A percentile compares a stretch with the other conserved stretches of the same genome.
These are phyloP conservation scores for Rhizopogon salebrosus DNA, from an alignment of 768 basidiomycete species.

Conservation along the genomic window DNA sequence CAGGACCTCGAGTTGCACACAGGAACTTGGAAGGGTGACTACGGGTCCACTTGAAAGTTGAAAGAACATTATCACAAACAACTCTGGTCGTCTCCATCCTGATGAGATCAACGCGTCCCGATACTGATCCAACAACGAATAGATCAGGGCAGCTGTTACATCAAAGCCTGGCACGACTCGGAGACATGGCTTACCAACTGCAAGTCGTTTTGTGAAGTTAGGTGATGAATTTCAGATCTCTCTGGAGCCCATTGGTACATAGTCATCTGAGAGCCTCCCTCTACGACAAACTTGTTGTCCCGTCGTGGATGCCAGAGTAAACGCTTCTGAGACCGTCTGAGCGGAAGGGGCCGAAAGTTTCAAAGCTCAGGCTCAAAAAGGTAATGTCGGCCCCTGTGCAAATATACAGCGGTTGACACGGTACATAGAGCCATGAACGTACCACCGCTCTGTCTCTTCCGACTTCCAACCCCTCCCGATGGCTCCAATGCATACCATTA, in stretches of 20 bases:
- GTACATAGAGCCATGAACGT: no score
- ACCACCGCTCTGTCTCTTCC: no score
- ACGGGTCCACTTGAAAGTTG: conserved; percentile 54
- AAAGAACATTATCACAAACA: conserved; percentile 47
- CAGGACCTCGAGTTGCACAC: conserved; percentile 65
- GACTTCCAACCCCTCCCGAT: no score
- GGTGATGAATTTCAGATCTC: conserved; percentile 65
- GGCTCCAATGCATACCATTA: no score
- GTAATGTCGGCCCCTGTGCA: no score
- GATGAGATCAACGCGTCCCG: conserved; percentile 70
- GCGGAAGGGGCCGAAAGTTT: conserved; percentile 21
- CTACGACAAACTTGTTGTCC: conserved; percentile 71
- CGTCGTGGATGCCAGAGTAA: conserved; percentile 76
- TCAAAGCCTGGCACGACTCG: no score
- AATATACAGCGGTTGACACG: no score
- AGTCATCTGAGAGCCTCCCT: conserved; percentile 69
- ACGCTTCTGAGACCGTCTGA: conserved; percentile 42
- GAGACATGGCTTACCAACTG: conserved; percentile 44
- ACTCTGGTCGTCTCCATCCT: conserved; percentile 61
- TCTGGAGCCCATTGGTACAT: conserved; percentile 71
- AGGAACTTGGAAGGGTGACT: conserved; percentile 54
- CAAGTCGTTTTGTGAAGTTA: conserved; percentile 69
- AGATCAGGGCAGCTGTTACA: conserved; percentile 48
- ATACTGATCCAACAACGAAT: conserved; percentile 67
- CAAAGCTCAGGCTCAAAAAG: no score